Percentiles rank a stretch among this genome's conserved stretches.
Evolutionary conservation across 78 protist genomes (phyloP).

Genomic region (Chrysochromulina parva): DNA sequence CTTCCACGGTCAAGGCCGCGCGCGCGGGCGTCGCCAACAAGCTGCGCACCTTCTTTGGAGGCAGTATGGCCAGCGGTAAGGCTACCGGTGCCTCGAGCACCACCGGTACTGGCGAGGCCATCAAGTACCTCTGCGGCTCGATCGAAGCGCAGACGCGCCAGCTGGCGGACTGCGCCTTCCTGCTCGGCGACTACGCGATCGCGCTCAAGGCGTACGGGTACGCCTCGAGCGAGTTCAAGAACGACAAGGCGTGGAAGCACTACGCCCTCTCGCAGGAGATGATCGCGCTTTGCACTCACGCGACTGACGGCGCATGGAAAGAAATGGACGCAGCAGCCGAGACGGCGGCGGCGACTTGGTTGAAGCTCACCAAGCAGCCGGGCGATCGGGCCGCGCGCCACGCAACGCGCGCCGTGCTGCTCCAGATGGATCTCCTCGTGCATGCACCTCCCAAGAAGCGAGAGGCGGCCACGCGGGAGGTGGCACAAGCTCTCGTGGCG

Average conservation of each 20-base stretch:
- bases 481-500: background rate
- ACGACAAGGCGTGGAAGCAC: slow-evolving; percentile 36
- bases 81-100: no score
- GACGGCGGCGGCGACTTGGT: background rate
- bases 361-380: background rate
- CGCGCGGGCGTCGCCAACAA: no score
- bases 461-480: background rate
- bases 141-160: slow-evolving; percentile 22
- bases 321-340: background rate
- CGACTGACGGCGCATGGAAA: background rate
- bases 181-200: slow-evolving; percentile 49
- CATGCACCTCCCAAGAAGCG: no score
- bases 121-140: no score
- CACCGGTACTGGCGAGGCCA: no score
- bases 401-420: background rate
- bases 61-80: no score
- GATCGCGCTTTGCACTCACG: slow-evolving; percentile 1
- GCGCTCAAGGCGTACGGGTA: background rate
- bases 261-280: slow-evolving; percentile 49
- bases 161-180: slow-evolving; percentile 34
- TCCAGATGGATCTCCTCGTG: background rate
- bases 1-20: no score
- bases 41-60: no score
- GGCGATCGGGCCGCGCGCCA: background rate
- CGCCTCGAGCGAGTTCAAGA: background rate